Base-by-base conservation (phyloP, 208 protist genomes). In the Wallacemonas sp. region DNA sequence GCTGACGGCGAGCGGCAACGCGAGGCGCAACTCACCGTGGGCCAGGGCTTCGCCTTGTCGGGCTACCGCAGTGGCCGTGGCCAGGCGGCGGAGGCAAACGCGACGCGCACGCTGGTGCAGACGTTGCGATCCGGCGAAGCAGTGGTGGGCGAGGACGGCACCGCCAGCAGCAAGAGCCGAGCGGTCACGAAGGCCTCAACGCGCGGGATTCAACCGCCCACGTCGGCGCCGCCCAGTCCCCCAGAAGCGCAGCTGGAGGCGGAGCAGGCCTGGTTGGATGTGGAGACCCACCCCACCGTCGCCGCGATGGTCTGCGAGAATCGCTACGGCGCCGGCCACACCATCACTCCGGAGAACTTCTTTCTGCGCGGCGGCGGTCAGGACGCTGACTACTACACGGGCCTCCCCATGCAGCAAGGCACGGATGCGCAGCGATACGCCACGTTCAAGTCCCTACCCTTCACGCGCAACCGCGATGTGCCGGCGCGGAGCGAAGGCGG, bases 321-420 rank as follows among this genome's bases (percentile, higher is more conserved):
- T 16, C 12, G 34, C 26, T 48, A 52, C 24, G 57, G 57, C 33
- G 30, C 23, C 3, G 57, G 57, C 16, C 57, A 63, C 41, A 63
- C 36, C 11, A 30, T 36, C 26, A 49, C 39, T 3, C 21, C 57
- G 48, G 57, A 63, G 41, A 63, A 63, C 38, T 63, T 63, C 17
- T 63, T 63, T 36, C 16, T 63, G 19, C 57, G 52, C 14, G 9
- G n/a, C 4, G 52, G 52, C 8, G 52, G 52, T 26, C 52, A 58
- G 30, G 52, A 58, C 19, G 52, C 52, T 3, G 52, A 58, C 52
- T 58, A 58, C 32, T 58, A 63, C 41, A 49, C 39, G 24, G 24
- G 12, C 5, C 24, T 16, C 6, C 36, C 57, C 34, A 0, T 32
- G 8, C 23, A 17, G 6, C 11, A 8, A 41, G 21, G 12, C 9